Evolutionary conservation across 257 asterid genomes (phyloP), one percentile per base, ranked within the genome.

Genomic region (Gentiana macrophylla): DNA sequence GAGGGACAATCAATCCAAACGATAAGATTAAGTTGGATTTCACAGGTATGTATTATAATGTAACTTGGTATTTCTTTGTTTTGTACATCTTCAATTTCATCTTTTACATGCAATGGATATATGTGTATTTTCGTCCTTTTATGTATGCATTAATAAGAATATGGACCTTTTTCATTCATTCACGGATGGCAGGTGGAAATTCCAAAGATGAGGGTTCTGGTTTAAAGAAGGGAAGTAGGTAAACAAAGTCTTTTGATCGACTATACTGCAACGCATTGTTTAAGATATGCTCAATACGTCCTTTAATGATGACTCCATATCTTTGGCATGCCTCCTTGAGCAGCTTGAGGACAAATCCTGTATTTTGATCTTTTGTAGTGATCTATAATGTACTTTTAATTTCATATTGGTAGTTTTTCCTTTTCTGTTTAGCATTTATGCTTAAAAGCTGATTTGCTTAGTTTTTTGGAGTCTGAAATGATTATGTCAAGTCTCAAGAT

Each of bases 201-300:
- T 81, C 96, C 94, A 91, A 83, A 85, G 98, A 87, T 91, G 98
- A 81, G 95, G 92, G 94, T 83, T 91, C 98, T 82, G 96, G 95
- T 87, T 43, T 87, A 91, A 83, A 91, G 94, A 91, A 87, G 86
- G 98, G 96, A 90, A 91, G 98, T 91, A 87, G 98, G 98, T 91
- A 91, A 89, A 79, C 83, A 57, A 79, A 78, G 83, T 78, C 94
- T 83, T 91, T 87, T 84, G 91, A 82, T 86, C 75, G 80, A 71
- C 86, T 81, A 78, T 79, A 73, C 68, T 76, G 57, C 72, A 60
- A 67, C 68, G 81, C 80, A 74, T 69, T 67, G 71, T 68, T 72
- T 62, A 65, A 77, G 77, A 83, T 78, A 69, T 73, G 55, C 71
- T 71, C 60, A 67, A 70, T 62, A 53, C 56, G 54, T 62, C 67